Conservation (phyloP, 1,284 basidiomycete genomes). For the Anthracocystis walkeri region DNA sequence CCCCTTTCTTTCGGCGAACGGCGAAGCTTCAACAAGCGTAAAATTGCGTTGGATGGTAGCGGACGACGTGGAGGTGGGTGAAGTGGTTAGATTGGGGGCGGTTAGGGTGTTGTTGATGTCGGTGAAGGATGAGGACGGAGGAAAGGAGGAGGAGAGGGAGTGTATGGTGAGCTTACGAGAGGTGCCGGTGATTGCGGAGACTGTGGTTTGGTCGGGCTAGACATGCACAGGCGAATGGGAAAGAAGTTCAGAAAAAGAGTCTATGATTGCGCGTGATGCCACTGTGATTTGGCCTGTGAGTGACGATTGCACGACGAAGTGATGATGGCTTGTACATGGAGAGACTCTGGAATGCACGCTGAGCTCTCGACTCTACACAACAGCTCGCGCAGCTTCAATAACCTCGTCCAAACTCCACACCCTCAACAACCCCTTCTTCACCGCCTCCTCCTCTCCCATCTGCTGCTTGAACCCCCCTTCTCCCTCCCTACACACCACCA, state of each 20-base stretch:
- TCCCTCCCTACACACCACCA: conserved; percentile 12
- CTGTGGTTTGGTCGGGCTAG: not conserved
- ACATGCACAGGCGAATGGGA: not conserved
- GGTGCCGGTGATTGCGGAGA: conserved; percentile 21
- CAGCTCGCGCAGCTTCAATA: not conserved
- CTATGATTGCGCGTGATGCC: not conserved
- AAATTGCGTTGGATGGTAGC: not conserved
- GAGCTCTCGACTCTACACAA: not conserved
- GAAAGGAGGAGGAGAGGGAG: not conserved
- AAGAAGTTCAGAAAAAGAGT: too few species aligned
- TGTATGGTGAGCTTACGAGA: conserved; percentile 8
- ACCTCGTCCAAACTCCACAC: conserved; percentile 1
- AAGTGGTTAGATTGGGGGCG: conserved; percentile 17
- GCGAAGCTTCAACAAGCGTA: not conserved
- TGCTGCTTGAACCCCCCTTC: not conserved
- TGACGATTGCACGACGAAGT: not conserved
- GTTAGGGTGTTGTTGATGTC: conserved; percentile 9
- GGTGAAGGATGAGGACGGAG: not conserved
- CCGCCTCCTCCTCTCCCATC: conserved; percentile 1
- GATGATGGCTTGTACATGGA: too few species aligned
- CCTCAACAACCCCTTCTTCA: conserved; percentile 2
- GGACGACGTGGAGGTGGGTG: not conserved
- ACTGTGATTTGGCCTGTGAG: not conserved
- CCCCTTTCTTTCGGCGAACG: not conserved
- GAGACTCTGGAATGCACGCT: too few species aligned